Percentiles rank a stretch among this genome's conserved stretches.
Conservation (phyloP, 2,329 filamentous ascomycete genomes). For the Microascus cirrosus region DNA sequence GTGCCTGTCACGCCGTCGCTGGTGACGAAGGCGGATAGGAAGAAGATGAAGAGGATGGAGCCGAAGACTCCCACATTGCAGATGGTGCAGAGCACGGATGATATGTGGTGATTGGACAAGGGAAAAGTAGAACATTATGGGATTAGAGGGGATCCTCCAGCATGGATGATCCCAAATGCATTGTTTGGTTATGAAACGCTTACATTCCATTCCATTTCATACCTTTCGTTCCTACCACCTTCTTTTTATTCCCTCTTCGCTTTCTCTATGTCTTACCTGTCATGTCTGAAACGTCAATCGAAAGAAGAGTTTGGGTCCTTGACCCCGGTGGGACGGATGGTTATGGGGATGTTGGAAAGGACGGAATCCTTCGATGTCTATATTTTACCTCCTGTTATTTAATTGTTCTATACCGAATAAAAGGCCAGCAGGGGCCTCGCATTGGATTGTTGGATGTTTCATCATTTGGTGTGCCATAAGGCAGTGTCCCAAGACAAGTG, state of each 20-base stretch:
- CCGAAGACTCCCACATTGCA: slow-evolving; percentile 51
- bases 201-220: slow-evolving; percentile 7
- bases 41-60: slow-evolving; percentile 53
- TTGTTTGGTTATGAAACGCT: neutral
- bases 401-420: slow-evolving; percentile 1
- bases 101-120: slow-evolving; percentile 45
- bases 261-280: neutral
- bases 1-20: slow-evolving; percentile 68
- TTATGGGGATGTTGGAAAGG: neutral
- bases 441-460: neutral
- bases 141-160: neutral
- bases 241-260: neutral
- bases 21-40: slow-evolving; percentile 59
- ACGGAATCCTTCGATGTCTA: slow-evolving; percentile 10
- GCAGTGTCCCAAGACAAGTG: too few relatives aligned
- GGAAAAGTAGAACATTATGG: neutral
- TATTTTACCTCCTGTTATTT: slow-evolving; percentile 9
- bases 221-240: neutral
- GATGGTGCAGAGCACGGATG: slow-evolving; percentile 50
- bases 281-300: neutral
- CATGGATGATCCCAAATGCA: neutral
- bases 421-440: slow-evolving; percentile 1
- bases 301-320: neutral
- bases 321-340: neutral
- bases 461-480: neutral